A percentile compares a stretch with the other conserved stretches of the same genome.
Conservation (phyloP, 257 asterid genomes). For the Penstemon newberryi region DNA sequence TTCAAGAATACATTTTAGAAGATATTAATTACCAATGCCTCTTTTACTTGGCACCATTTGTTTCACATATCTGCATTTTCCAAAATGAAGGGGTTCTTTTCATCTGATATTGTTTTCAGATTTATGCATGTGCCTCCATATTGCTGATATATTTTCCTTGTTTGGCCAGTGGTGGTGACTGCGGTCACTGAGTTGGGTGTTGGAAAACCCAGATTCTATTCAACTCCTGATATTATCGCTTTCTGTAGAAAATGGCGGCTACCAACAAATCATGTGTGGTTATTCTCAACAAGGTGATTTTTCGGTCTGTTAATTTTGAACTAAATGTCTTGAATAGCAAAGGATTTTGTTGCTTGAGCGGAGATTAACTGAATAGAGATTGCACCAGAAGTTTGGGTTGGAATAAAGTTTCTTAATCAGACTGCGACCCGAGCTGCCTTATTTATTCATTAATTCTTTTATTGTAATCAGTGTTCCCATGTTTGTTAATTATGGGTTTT, state of each 20-base stretch:
- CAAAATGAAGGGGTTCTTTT: neutral
- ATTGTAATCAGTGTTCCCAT: neutral
- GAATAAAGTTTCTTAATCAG: neutral
- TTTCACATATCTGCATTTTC: slow-evolving; percentile 12
- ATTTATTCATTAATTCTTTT: neutral
- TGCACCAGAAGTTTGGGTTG: slow-evolving; percentile 15
- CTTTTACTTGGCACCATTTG: neutral
- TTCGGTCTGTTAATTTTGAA: slow-evolving; percentile 15
- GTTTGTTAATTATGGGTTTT: neutral
- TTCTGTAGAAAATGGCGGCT: slow-evolving; percentile 92
- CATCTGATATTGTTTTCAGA: slow-evolving; percentile 19
- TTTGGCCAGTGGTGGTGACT: slow-evolving; percentile 82
- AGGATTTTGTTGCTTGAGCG: slow-evolving; percentile 16
- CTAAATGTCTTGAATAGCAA: neutral
- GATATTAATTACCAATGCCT: neutral
- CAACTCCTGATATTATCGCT: slow-evolving; percentile 85
- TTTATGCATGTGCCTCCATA: slow-evolving; percentile 19
- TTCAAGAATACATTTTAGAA: slow-evolving; percentile 14
- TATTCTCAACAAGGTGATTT: slow-evolving; percentile 85
- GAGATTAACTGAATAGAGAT: neutral
- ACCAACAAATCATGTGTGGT: slow-evolving; percentile 95
- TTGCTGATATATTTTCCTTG: slow-evolving; percentile 32
- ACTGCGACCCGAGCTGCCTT: neutral
- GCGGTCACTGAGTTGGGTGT: slow-evolving; percentile 88
- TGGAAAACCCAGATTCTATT: slow-evolving; percentile 92